Conservation (phyloP, 768 basidiomycete genomes). For the Rhodotorula babjevae region DNA sequence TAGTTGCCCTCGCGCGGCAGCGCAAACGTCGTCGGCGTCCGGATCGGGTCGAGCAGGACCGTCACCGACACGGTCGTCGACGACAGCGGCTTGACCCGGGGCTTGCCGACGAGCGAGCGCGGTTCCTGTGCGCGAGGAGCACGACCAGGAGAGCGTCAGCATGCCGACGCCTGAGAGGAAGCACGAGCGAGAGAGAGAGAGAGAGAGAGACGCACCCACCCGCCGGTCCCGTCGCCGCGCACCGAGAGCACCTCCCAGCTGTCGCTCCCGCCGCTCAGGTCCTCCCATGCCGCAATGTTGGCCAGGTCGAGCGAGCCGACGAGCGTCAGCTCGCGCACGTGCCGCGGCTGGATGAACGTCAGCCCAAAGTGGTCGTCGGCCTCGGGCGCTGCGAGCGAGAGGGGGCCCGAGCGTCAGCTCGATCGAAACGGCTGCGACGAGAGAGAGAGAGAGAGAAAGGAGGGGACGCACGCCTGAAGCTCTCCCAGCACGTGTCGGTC, state of each 20-base stretch:
- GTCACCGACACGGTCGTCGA: conserved; percentile 11
- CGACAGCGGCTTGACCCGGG: background rate
- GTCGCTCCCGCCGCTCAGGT: conserved; percentile 23
- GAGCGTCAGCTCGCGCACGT: conserved; percentile 7
- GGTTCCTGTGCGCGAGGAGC: conserved; percentile 1
- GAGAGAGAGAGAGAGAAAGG: background rate
- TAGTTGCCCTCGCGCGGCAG: conserved; percentile 5
- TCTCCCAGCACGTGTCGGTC: conserved; percentile 27
- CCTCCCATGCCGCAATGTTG: conserved; percentile 33
- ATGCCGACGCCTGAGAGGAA: too few relatives aligned
- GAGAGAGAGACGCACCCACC: conserved; percentile 26
- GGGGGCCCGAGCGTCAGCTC: background rate
- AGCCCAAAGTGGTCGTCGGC: conserved; percentile 36
- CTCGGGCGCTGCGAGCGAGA: conserved; percentile 8
- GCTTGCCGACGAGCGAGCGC: conserved; percentile 2
- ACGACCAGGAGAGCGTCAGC: background rate
- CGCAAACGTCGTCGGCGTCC: conserved; percentile 23
- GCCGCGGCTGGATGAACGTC: conserved; percentile 17
- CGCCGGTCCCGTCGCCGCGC: conserved; percentile 13
- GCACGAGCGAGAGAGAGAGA: too few relatives aligned
- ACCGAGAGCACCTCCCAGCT: conserved; percentile 36
- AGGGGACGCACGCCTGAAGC: conserved; percentile 10
- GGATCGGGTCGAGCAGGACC: conserved; percentile 25
- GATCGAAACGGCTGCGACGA: background rate
- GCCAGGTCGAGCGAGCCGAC: conserved; percentile 31